These are phyloP conservation scores for Herpotrichia juniperi DNA, from an alignment of 2,329 filamentous ascomycete genomes.

Conservation along the genomic window DNA sequence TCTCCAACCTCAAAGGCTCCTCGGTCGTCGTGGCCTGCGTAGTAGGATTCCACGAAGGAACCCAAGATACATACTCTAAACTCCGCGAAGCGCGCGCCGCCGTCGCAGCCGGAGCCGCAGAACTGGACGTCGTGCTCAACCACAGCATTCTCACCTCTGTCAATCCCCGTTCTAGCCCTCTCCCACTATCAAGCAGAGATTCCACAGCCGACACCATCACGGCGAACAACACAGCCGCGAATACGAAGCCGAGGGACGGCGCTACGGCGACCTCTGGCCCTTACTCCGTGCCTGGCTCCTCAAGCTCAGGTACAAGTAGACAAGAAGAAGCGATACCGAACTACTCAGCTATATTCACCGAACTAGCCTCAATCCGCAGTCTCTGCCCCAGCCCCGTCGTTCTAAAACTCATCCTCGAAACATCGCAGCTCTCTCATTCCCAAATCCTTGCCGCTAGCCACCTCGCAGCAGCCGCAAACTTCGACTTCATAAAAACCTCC, in stretches of 20 bases:
- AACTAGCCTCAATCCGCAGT: slow-evolving; percentile 59
- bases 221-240: slow-evolving; percentile 38
- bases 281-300: slow-evolving; percentile 21
- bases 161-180: slow-evolving; percentile 23
- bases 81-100: slow-evolving; percentile 58
- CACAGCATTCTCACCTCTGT: slow-evolving; percentile 52
- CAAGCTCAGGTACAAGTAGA: slow-evolving; percentile 5
- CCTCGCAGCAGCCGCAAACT: slow-evolving; percentile 58
- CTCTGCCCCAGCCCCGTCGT: slow-evolving; percentile 51
- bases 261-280: slow-evolving; percentile 17
- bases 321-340: slow-evolving; percentile 38
- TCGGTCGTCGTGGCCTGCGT: slow-evolving; percentile 62
- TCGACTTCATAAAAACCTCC: slow-evolving; percentile 66
- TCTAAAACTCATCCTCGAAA: slow-evolving; percentile 65
- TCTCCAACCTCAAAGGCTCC: slow-evolving; percentile 55
- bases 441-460: slow-evolving; percentile 62
- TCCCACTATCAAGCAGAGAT: slow-evolving; percentile 19
- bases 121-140: slow-evolving; percentile 67
- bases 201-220: slow-evolving; percentile 42
- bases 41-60: slow-evolving; percentile 66
- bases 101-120: slow-evolving; percentile 57
- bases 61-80: slow-evolving; percentile 57
- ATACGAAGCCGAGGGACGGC: slow-evolving; percentile 19
- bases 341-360: slow-evolving; percentile 59
- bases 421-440: slow-evolving; percentile 54